phyloP scores from a whole-genome alignment of 768 basidiomycete species.

The Suillus weaverae region DNA sequence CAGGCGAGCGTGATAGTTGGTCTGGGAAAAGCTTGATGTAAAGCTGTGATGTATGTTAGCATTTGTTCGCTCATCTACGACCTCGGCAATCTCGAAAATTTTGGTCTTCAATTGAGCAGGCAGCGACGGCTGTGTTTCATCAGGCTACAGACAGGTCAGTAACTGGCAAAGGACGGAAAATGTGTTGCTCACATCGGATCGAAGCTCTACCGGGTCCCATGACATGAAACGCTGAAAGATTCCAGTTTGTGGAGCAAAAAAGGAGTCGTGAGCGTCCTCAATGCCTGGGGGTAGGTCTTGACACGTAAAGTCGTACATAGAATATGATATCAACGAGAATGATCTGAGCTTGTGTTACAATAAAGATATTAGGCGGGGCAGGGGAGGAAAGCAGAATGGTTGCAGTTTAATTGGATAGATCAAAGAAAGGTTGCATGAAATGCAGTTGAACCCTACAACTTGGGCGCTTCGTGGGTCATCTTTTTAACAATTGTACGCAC shows the following conservation, averaged over 20 bases:
- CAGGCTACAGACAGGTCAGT: slow-evolving; percentile 47
- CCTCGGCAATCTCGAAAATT: slow-evolving; percentile 90
- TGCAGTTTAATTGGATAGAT: slow-evolving; percentile 73
- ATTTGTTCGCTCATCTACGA: slow-evolving; percentile 32
- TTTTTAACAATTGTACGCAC: slow-evolving; percentile 41
- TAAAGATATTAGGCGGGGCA: slow-evolving; percentile 39
- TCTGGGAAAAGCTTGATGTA: slow-evolving; percentile 85
- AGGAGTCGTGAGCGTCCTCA: slow-evolving; percentile 83
- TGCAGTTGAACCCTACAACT: slow-evolving; percentile 39
- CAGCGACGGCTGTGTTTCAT: slow-evolving; percentile 81
- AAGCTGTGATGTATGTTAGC: slow-evolving; percentile 42
- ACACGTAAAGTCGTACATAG: slow-evolving; percentile 90
- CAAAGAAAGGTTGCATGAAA: slow-evolving; percentile 83
- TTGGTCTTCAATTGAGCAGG: slow-evolving; percentile 87
- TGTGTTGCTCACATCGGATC: slow-evolving; percentile 48
- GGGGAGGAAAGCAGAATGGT: slow-evolving; percentile 46
- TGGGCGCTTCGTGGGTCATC: slow-evolving; percentile 5
- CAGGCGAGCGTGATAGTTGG: slow-evolving; percentile 59
- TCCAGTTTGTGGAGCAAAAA: slow-evolving; percentile 70
- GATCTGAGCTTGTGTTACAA: slow-evolving; percentile 72
- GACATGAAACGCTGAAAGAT: slow-evolving; percentile 79
- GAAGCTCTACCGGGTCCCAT: slow-evolving; percentile 73
- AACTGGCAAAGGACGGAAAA: slow-evolving; percentile 7
- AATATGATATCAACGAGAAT: slow-evolving; percentile 85
- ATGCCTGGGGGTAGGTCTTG: slow-evolving; percentile 95